Percentiles rank a stretch among this genome's conserved stretches.
These are phyloP conservation scores for Saccharomyces pastorianus DNA, from an alignment of 1,139 yeast species.

Conservation along the genomic window DNA sequence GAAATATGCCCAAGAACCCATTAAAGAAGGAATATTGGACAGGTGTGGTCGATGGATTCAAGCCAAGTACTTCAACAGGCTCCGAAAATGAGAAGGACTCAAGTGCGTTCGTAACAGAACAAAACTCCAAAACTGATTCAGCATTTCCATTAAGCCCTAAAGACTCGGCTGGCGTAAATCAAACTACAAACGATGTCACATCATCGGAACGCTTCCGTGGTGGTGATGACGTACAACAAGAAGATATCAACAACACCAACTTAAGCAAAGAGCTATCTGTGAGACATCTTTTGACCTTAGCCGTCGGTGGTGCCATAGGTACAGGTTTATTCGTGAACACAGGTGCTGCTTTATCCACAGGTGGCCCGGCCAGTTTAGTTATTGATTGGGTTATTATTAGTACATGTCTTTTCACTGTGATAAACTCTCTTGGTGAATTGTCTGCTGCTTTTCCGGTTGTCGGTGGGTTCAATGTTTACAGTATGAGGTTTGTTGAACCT, in stretches of 20 bases:
- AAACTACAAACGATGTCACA: background rate
- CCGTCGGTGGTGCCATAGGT: conserved; percentile 84
- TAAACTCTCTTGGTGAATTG: conserved; percentile 62
- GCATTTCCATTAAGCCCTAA: background rate
- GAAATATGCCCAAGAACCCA: conserved; percentile 11
- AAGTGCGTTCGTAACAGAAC: background rate
- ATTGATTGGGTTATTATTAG: conserved; percentile 47
- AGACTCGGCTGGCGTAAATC: background rate
- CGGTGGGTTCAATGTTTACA: conserved; percentile 64
- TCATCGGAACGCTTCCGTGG: background rate
- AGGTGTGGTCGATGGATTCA: conserved; percentile 17
- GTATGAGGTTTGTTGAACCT: conserved; percentile 57
- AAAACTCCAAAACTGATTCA: background rate
- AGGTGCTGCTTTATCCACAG: conserved; percentile 52
- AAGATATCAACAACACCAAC: conserved; percentile 9
- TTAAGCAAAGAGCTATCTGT: conserved; percentile 48
- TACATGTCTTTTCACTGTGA: conserved; percentile 51
- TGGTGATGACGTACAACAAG: conserved; percentile 4
- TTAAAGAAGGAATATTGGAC: conserved; percentile 16
- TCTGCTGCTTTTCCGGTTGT: conserved; percentile 60
- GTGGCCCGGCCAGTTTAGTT: conserved; percentile 63
- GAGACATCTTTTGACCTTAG: conserved; percentile 71
- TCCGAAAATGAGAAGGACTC: background rate
- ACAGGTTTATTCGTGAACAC: conserved; percentile 55
- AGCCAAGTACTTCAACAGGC: conserved; percentile 3